phyloP scores from a whole-genome alignment of 805 yeast species.

The Candida silvatica region DNA sequence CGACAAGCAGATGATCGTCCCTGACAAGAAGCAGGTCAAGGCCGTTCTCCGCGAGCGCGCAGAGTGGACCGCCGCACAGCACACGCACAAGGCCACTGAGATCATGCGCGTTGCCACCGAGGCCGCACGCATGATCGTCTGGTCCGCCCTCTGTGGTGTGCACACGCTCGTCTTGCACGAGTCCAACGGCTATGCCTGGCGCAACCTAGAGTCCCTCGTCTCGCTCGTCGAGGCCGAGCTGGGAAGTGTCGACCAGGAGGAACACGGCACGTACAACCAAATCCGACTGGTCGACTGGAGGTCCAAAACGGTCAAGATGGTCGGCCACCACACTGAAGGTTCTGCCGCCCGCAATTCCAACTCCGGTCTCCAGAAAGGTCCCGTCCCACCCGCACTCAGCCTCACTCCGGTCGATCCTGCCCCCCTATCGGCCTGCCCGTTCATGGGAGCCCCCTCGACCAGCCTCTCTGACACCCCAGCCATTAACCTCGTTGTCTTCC shows the following conservation, averaged over 20 bases:
- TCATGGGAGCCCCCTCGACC: too few species aligned
- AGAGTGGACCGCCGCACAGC: slow-evolving; percentile 31
- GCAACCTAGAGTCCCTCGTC: slow-evolving; percentile 14
- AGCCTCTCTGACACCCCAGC: too few species aligned
- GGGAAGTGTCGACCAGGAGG: slow-evolving; percentile 8
- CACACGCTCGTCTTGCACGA: slow-evolving; percentile 19
- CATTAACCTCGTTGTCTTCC: too few species aligned
- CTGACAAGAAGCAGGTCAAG: slow-evolving; percentile 27
- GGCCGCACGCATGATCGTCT: slow-evolving; percentile 24
- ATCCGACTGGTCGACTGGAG: slow-evolving; percentile 17
- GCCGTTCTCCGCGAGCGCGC: slow-evolving; percentile 24
- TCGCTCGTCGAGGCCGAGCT: slow-evolving; percentile 20
- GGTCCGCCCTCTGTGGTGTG: slow-evolving; percentile 20
- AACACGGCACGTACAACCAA: background rate
- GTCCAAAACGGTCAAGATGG: slow-evolving; percentile 8
- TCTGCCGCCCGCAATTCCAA: background rate
- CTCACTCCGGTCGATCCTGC: background rate
- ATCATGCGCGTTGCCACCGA: slow-evolving; percentile 29
- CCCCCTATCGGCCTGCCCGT: too few species aligned
- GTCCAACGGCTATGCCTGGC: slow-evolving; percentile 22
- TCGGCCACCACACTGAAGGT: slow-evolving; percentile 4
- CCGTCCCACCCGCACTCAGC: too few species aligned
- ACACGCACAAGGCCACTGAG: slow-evolving; percentile 33
- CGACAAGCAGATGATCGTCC: slow-evolving; percentile 30
- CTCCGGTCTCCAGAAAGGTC: too few species aligned